phyloP scores from a whole-genome alignment of 2,329 filamentous ascomycete species.

The Orbilia brochopaga region DNA sequence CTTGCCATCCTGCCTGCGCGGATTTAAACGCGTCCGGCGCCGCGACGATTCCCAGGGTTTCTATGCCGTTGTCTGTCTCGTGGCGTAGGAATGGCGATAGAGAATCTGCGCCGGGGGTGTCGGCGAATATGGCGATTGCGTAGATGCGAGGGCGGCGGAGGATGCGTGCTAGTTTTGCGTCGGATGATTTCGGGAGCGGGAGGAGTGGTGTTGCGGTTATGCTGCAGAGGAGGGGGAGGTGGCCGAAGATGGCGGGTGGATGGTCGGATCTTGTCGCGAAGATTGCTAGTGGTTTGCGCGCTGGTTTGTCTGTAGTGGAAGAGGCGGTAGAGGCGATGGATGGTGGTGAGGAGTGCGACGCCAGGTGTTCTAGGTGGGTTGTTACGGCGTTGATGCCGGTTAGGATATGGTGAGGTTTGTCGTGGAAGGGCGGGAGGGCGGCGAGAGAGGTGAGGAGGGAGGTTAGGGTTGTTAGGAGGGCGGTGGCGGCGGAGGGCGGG shows the following conservation, averaged over 20 bases:
- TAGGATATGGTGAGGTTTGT: slow-evolving; percentile 60
- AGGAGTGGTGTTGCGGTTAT: slow-evolving; percentile 65
- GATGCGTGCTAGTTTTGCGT: slow-evolving; percentile 65
- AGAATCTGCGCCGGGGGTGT: slow-evolving; percentile 2
- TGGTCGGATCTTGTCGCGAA: slow-evolving; percentile 67
- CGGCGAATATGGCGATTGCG: slow-evolving; percentile 14
- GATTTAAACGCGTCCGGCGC: slow-evolving; percentile 17
- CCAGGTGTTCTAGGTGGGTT: slow-evolving; percentile 63
- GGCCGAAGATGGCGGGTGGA: slow-evolving; percentile 66
- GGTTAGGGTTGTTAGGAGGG: slow-evolving; percentile 3
- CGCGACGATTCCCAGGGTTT: slow-evolving; percentile 23
- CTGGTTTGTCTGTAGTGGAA: slow-evolving; percentile 16
- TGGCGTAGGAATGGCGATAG: not conserved
- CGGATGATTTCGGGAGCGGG: slow-evolving; percentile 67
- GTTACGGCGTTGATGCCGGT: slow-evolving; percentile 71
- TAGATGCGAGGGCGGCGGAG: slow-evolving; percentile 60
- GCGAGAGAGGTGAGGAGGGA: slow-evolving; percentile 31
- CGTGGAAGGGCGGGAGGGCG: not conserved
- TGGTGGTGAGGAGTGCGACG: slow-evolving; percentile 49
- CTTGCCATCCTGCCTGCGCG: slow-evolving; percentile 19
- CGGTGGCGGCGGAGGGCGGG: slow-evolving; percentile 2
- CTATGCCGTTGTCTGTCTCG: slow-evolving; percentile 7
- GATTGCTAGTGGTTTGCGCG: slow-evolving; percentile 59
- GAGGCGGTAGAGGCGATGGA: slow-evolving; percentile 3
- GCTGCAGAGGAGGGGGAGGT: slow-evolving; percentile 66